These are phyloP conservation scores for Crassisporium funariophilum DNA, from an alignment of 768 basidiomycete genomes.

Conservation along the genomic window DNA sequence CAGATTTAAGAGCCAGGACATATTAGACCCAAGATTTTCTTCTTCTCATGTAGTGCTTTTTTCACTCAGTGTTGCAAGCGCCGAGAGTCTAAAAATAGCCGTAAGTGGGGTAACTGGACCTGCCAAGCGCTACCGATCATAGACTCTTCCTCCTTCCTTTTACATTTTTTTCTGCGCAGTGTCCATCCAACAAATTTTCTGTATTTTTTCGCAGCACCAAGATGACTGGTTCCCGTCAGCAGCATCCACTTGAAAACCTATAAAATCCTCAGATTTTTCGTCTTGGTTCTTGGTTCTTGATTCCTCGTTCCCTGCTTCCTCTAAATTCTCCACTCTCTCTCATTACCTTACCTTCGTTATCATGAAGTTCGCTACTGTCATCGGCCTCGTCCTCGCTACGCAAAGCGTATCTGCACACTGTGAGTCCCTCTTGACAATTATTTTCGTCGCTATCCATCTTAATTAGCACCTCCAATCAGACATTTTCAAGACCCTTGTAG, in stretches of 20 bases:
- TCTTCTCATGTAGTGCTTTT: too few relatives aligned
- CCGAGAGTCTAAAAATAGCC: background rate
- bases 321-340: background rate
- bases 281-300: background rate
- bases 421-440: slow-evolving; percentile 6
- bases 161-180: too few relatives aligned
- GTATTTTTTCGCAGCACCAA: background rate
- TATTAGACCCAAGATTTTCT: too few relatives aligned
- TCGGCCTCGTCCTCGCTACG: slow-evolving; percentile 22
- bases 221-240: background rate
- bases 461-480: slow-evolving; percentile 12
- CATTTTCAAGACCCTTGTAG: slow-evolving; percentile 30
- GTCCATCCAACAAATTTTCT: too few relatives aligned
- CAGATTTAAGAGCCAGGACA: too few relatives aligned
- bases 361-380: slow-evolving; percentile 23
- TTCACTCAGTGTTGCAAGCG: too few relatives aligned
- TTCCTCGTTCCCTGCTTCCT: slow-evolving; percentile 3
- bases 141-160: background rate
- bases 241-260: background rate
- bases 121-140: background rate
- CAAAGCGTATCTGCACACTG: slow-evolving; percentile 28
- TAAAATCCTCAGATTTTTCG: slow-evolving; percentile 1
- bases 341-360: slow-evolving; percentile 1
- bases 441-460: background rate
- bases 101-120: background rate